Evolutionary conservation across 495 filamentous ascomycete genomes (phyloP).

Genomic region (Xylaria telfairii): DNA sequence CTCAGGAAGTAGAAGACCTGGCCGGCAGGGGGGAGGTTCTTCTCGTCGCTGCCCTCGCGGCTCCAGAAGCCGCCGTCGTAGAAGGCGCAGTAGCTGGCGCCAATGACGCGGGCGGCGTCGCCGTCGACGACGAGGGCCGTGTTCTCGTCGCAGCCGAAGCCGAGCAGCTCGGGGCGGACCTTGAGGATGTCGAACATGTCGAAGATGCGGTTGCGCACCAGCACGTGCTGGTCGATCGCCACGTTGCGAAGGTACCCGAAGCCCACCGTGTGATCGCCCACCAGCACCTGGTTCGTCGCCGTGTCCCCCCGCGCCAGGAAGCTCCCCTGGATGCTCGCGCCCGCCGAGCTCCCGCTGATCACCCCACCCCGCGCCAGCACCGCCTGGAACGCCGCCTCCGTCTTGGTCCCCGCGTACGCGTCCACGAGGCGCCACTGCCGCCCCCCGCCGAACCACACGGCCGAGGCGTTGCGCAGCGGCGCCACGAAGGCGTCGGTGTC

Average conservation of each 20-base stretch:
- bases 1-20: slow-evolving; percentile 24
- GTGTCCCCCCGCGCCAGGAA: slow-evolving; percentile 44
- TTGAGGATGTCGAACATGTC: slow-evolving; percentile 46
- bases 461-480: slow-evolving; percentile 36
- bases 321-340: slow-evolving; percentile 44
- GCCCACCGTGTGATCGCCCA: slow-evolving; percentile 42
- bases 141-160: slow-evolving; percentile 44
- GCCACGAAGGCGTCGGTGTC: slow-evolving; percentile 42
- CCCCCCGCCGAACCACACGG: slow-evolving; percentile 43
- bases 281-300: slow-evolving; percentile 37
- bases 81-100: slow-evolving; percentile 28
- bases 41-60: slow-evolving; percentile 20
- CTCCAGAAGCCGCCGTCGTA: slow-evolving; percentile 35
- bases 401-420: slow-evolving; percentile 43
- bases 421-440: slow-evolving; percentile 44
- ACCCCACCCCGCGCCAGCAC: slow-evolving; percentile 42
- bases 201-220: slow-evolving; percentile 41
- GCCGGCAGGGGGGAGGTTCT: slow-evolving; percentile 16
- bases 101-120: slow-evolving; percentile 37
- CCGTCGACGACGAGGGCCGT: slow-evolving; percentile 42
- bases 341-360: slow-evolving; percentile 41
- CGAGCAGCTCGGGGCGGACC: slow-evolving; percentile 40
- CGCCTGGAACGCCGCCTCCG: slow-evolving; percentile 38
- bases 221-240: slow-evolving; percentile 44
- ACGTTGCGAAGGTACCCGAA: slow-evolving; percentile 41